Evolutionary conservation across 257 asterid species (phyloP), one percentile per base, ranked within the genome.

Genomic region (Lithospermum erythrorhizon): DNA sequence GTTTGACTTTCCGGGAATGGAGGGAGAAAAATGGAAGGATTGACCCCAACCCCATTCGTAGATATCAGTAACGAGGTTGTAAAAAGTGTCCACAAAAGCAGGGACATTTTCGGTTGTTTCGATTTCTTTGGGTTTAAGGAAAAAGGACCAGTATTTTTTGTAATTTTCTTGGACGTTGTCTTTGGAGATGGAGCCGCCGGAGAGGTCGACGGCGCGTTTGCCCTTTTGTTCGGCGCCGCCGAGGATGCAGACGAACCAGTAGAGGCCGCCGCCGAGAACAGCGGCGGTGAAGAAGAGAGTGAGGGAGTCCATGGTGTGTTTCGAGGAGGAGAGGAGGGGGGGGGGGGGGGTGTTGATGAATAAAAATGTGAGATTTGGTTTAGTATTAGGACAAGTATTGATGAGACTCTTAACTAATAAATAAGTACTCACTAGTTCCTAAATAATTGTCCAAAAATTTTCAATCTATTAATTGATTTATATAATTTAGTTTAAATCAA

Each of bases 1-100:
- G 74, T 87, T 76, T 0, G 95, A 87, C 60, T 82, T 82, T 0
- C 94, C 94, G 0, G 83, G 86, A 9, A 87, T 20, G 3, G 89
- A 64, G 2, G 95, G 95, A 13, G 94, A 82, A 59, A 87, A 84
- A 49, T 87, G 95, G 73, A 87, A 87, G 1, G 94, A 82, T 25
- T 87, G 94, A 25, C 95, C 95, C 95, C 95, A 87, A 0, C 94
- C 95, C 95, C 94, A 87, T 57, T 87, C 95, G 72, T 87, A 87
- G 49, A 87, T 84, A 57, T 87, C 95, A 13, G 94, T 87, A 7
- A 87, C 95, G 9, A 87, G 87, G 41, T 87, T 84, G 81, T 87
- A 87, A 77, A 87, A 87, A 25, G 95, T 82, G 62, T 84, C 94
- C 25, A 87, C 94, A 18, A 87, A 87, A 0, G 83, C 95, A 4